phyloP scores from a whole-genome alignment of 176 grass and related monocot genomes.

The maize (Zea mays) region DNA sequence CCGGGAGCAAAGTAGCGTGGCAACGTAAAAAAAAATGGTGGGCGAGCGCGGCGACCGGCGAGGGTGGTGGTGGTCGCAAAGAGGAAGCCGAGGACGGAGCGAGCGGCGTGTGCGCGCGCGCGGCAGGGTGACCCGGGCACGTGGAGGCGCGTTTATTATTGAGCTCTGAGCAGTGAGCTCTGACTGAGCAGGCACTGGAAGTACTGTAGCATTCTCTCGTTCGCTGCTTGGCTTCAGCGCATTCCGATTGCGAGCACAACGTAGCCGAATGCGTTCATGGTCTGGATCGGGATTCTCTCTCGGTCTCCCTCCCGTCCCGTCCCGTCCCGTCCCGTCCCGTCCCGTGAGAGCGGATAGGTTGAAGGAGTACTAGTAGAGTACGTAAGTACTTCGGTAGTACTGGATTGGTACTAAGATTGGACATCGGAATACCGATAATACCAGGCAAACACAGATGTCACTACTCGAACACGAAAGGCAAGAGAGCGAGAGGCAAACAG shows the following conservation, averaged over 20 bases:
- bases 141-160: conserved; percentile 47
- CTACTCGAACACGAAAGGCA: too few species aligned
- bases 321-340: too few species aligned
- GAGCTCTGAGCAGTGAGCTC: neutral
- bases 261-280: neutral
- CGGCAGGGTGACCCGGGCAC: conserved; percentile 45
- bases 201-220: neutral
- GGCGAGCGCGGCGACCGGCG: conserved; percentile 16
- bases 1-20: conserved; percentile 7
- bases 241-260: neutral
- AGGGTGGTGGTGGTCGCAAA: neutral
- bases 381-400: too few species aligned
- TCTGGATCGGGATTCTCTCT: too few species aligned
- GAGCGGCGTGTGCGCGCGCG: conserved; percentile 21
- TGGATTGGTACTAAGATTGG: too few species aligned
- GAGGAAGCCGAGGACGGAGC: neutral
- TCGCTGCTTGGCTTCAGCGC: neutral
- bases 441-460: too few species aligned
- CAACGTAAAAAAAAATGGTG: neutral
- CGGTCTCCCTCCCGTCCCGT: too few species aligned
- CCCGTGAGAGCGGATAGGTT: too few species aligned
- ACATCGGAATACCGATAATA: too few species aligned
- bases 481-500: too few species aligned
- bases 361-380: too few species aligned
- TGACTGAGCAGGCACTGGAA: neutral